Base-by-base conservation (phyloP, 768 basidiomycete genomes). In the Amanita molliuscula region DNA sequence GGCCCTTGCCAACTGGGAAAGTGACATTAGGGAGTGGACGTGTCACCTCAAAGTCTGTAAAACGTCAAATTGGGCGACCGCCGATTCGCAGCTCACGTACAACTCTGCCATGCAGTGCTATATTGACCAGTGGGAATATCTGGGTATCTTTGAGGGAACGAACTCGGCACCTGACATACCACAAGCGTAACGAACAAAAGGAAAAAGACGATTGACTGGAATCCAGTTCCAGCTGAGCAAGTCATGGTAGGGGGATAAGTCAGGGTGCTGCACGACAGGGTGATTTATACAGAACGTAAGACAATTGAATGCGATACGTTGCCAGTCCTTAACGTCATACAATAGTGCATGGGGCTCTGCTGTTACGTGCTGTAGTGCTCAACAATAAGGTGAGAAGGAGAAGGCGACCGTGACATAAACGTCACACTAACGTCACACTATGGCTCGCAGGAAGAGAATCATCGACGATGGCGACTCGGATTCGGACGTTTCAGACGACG, bases 361-460 rank as follows among this genome's bases (percentile, higher is more conserved):
- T 31, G 31, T 13, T n/a, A n/a, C n/a, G n/a, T n/a, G n/a, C n/a
- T n/a, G n/a, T n/a, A n/a, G n/a, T n/a, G 31, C 1, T 31, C 13
- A 31, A 31, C 31, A 31, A 31, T 31, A 31, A 13, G 31, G 31
- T 31, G 31, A 13, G 31, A 31, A 31, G 29, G 23, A 29, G 29
- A 29, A 11, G 31, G 4, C 11, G 7, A 3, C 11, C 4, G 21
- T 43, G 0, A 43, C 41, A 43, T 26, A 16, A 43, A 0, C 21
- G 10, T 25, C 16, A 28, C 16, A 3, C 33, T 47, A 21, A 47
- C 46, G 18, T 33, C 35, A 40, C 36, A 33, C 38, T 9, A 91
- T 91, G 88, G 78, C 79, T 48, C 79, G 87, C 48, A 73, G 85
- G 54, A 91, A 90, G 62, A 79, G 87, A 51, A 71, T 81, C 36